A percentile compares a stretch with the other conserved stretches of the same genome.
Evolutionary conservation across 2,329 filamentous ascomycete species (phyloP).

Genomic region (Fusarium sarcochroum): DNA sequence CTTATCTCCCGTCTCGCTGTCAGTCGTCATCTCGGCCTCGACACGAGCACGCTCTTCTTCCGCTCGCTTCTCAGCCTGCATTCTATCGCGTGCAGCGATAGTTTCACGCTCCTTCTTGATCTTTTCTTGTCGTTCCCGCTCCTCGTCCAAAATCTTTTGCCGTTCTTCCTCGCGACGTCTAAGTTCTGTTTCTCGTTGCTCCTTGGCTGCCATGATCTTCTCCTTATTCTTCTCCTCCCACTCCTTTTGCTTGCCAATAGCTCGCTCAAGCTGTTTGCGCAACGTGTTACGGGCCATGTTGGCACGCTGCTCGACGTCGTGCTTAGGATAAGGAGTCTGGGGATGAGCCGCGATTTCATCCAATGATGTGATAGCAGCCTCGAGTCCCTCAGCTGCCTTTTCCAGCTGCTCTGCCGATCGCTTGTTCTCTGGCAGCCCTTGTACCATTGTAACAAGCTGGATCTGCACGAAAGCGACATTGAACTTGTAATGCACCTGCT

Average conservation of each 20-base stretch:
- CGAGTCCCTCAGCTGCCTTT: conserved; percentile 83
- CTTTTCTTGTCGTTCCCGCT: conserved; percentile 81
- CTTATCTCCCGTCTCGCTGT: conserved; percentile 85
- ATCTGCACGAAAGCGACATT: conserved; percentile 98
- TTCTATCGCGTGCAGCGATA: conserved; percentile 82
- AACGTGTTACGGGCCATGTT: conserved; percentile 98
- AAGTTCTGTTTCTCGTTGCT: conserved; percentile 84
- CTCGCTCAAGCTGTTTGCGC: conserved; percentile 89
- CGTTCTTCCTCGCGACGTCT: conserved; percentile 83
- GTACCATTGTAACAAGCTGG: conserved; percentile 87
- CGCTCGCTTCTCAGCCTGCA: conserved; percentile 75
- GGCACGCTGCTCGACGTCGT: conserved; percentile 92
- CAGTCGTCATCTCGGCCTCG: conserved; percentile 85
- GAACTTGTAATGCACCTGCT: conserved; percentile 93
- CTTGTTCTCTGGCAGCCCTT: conserved; percentile 80
- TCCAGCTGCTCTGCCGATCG: conserved; percentile 86
- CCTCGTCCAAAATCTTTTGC: conserved; percentile 75
- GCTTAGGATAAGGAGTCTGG: conserved; percentile 86
- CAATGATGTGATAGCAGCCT: conserved; percentile 83
- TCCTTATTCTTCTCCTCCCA: conserved; percentile 95
- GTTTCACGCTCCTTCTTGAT: conserved; percentile 88
- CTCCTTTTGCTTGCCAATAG: conserved; percentile 85
- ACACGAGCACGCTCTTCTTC: conserved; percentile 52
- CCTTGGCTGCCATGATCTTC: conserved; percentile 85
- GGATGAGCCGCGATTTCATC: conserved; percentile 74